These are phyloP conservation scores for Phoma sp. DNA, from an alignment of 2,329 filamentous ascomycete species.

Conservation along the genomic window DNA sequence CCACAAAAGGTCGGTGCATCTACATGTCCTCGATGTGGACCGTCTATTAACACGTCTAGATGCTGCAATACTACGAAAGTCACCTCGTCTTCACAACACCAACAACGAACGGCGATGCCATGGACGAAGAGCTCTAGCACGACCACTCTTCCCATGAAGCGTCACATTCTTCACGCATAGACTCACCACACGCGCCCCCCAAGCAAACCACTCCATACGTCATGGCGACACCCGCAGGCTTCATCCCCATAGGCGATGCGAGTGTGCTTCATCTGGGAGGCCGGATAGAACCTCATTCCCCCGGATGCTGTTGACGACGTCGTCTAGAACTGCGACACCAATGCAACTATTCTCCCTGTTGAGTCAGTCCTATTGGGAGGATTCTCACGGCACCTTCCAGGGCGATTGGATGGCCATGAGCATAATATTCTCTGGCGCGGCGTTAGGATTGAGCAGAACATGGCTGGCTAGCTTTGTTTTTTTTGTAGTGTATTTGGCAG, in stretches of 20 bases:
- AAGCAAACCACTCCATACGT: neutral
- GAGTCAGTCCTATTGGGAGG: neutral
- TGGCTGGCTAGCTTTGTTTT: neutral
- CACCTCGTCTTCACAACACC: slow-evolving; percentile 48
- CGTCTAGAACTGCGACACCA: neutral
- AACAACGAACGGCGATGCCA: slow-evolving; percentile 17
- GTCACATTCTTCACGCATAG: neutral
- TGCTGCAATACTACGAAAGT: slow-evolving; percentile 58
- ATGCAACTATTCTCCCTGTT: neutral
- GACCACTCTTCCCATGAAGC: neutral
- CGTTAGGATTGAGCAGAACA: neutral
- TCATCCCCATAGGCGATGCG: neutral
- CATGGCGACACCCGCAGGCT: neutral
- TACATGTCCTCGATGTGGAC: no score
- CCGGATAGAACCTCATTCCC: neutral
- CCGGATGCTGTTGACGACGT: no score
- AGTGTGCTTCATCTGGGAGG: neutral
- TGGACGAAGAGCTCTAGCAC: slow-evolving; percentile 3
- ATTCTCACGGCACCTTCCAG: no score
- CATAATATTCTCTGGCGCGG: neutral
- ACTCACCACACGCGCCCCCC: neutral
- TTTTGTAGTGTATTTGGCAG: neutral
- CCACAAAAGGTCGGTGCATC: slow-evolving; percentile 68
- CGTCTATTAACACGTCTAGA: slow-evolving; percentile 24
- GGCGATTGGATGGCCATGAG: neutral